These are phyloP conservation scores for Wolfiporia cocos DNA, from an alignment of 1,284 basidiomycete genomes.

Conservation along the genomic window DNA sequence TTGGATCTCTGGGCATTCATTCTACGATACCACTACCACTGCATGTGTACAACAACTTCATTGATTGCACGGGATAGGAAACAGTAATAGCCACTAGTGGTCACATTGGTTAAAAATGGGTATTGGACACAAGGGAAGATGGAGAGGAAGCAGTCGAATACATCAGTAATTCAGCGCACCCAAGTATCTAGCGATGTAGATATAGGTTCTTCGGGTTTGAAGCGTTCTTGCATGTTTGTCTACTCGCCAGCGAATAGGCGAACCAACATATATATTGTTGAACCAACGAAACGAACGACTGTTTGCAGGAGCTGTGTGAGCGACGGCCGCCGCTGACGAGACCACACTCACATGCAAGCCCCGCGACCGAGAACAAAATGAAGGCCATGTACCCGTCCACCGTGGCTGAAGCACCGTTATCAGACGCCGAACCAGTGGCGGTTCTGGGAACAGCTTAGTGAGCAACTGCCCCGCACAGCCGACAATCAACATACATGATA, in stretches of 20 bases:
- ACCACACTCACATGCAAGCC: constrained; percentile 66
- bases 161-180: too few relatives aligned
- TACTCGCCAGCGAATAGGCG: constrained; percentile 82
- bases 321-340: constrained; percentile 2
- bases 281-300: constrained; percentile 83
- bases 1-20: too few relatives aligned
- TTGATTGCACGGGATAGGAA: too few relatives aligned
- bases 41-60: too few relatives aligned
- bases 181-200: too few relatives aligned
- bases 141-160: too few relatives aligned
- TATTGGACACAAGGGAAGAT: too few relatives aligned
- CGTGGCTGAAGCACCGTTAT: constrained; percentile 37
- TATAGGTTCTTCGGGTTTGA: too few relatives aligned
- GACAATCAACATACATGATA: constrained; percentile 47
- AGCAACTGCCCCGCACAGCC: not conserved
- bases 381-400: constrained; percentile 81
- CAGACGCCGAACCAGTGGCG: constrained; percentile 44
- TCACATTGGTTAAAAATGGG: too few relatives aligned
- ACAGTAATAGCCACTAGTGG: too few relatives aligned
- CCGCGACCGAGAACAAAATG: constrained; percentile 79
- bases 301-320: constrained; percentile 2
- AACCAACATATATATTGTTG: constrained; percentile 71
- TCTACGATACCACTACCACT: too few relatives aligned
- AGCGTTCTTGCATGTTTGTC: too few relatives aligned
- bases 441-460: constrained; percentile 29